Base-by-base conservation (phyloP, 768 basidiomycete species). In the Phanerochaete sordida region DNA sequence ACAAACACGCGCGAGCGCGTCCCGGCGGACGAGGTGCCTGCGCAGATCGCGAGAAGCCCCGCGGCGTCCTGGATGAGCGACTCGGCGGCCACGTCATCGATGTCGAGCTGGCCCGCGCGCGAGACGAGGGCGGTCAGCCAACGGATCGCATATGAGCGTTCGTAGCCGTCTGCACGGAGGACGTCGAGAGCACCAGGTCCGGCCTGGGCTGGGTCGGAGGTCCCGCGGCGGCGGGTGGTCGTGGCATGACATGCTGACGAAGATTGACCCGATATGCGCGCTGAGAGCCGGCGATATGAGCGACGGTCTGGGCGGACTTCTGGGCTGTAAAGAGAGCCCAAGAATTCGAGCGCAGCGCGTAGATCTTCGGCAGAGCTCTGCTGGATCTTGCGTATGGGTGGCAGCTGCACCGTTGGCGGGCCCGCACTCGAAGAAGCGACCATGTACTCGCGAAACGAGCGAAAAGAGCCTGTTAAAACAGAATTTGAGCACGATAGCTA, bases 61-160 rank as follows among this genome's bases (percentile, higher is more conserved):
- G 88, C 83, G 1, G 86, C 87, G 28, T 76, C 75, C 39, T 81
- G 75, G 6, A 87, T 59, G 43, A 88, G 67, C 0, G 46, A 48
- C 16, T 84, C 81, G 24, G 43, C 28, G n/a, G 37, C 30, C 11
- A 13, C 31, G 9, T 30, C 28, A 11, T 31, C 50, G 2, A 23
- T 23, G 30, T 23, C 26, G 2, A 66, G 39, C 39, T 59, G 33
- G 5, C 62, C 57, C 12, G 63, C 59, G 15, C 60, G 65, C 13
- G 66, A 54, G 27, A 93, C 74, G 51, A 94, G 78, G 2, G 81
- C 75, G 3, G 84, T 89, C 15, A 94, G 77, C 93, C 93, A 95
- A 59, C 80, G 82, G 2, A 91, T 79, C 0, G 86, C 79, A 56
- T 86, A 85, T 0, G 81, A 70, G 9, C 87, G 81, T 72, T 95